phyloP scores from a whole-genome alignment of 768 basidiomycete species.

The Coprinellus micaceus region DNA sequence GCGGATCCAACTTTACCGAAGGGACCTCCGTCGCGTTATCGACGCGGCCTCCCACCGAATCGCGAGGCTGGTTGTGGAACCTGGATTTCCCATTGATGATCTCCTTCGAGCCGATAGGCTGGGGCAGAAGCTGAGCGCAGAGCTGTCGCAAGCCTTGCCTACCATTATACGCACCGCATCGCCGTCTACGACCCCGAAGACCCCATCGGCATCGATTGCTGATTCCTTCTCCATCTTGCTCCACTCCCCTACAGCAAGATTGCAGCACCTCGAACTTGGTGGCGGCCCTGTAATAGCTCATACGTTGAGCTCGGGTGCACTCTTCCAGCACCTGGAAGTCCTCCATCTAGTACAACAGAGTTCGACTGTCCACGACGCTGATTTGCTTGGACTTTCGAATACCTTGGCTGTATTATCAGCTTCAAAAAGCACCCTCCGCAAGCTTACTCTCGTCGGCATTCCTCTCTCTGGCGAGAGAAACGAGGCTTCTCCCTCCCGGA shows the following conservation, averaged over 20 bases:
- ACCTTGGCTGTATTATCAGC: no score
- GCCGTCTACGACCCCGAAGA: no score
- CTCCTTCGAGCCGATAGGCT: not conserved
- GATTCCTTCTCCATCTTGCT: not conserved
- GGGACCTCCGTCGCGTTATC: not conserved
- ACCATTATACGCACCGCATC: not conserved
- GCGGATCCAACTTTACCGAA: not conserved
- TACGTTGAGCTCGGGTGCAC: no score
- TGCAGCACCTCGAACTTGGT: no score
- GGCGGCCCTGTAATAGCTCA: no score
- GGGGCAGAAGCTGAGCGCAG: not conserved
- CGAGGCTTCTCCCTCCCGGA: no score
- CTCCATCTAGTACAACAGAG: no score
- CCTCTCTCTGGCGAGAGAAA: not conserved
- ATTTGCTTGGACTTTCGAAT: no score
- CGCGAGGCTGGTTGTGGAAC: not conserved
- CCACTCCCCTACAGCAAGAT: no score
- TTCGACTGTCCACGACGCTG: no score
- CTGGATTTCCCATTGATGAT: conserved; percentile 6
- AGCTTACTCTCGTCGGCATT: not conserved
- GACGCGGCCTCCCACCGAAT: not conserved
- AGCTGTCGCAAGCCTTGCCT: not conserved
- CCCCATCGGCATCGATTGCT: not conserved
- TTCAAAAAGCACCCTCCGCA: not conserved
- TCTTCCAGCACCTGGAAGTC: no score